A percentile compares a stretch with the other conserved stretches of the same genome.
Conservation (phyloP, 2,329 filamentous ascomycete genomes). For the Fusarium liriodendri region DNA sequence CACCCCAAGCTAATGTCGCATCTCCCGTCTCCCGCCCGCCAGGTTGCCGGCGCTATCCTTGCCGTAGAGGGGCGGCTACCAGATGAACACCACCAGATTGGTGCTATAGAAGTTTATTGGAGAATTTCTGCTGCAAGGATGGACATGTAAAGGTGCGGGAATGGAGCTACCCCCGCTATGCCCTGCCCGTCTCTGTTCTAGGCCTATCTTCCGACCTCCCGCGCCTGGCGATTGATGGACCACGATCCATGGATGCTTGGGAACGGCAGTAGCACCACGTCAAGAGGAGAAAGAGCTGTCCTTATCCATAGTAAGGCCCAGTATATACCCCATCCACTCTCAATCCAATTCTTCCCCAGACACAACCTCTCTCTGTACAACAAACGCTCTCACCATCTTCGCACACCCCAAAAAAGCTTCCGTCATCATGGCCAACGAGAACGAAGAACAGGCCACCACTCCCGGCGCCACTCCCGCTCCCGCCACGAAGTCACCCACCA, state of each 20-base stretch:
- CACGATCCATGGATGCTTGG: not conserved
- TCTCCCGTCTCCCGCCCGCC: not conserved
- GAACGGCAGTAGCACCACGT: not conserved
- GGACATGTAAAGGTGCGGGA: not conserved
- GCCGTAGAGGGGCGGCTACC: not conserved
- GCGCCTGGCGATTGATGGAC: not conserved
- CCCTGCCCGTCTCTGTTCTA: not conserved
- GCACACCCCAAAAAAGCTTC: not conserved
- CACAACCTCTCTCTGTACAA: not conserved
- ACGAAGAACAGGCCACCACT: not conserved
- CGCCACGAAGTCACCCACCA: not conserved
- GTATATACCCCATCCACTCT: not conserved
- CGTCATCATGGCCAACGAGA: not conserved
- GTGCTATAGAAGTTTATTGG: not conserved
- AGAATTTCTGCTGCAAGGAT: not conserved
- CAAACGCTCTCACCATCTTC: not conserved
- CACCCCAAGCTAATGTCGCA: not conserved
- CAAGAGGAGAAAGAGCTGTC: not conserved
- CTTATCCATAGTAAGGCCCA: not conserved
- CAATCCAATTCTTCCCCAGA: not conserved
- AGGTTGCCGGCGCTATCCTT: not conserved
- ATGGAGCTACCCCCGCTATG: not conserved
- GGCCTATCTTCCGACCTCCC: not conserved
- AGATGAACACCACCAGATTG: not conserved
- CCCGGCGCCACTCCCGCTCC: slow-evolving; percentile 8